Base-by-base conservation (phyloP, 2,329 filamentous ascomycete genomes). In the Albifimbria verrucaria region DNA sequence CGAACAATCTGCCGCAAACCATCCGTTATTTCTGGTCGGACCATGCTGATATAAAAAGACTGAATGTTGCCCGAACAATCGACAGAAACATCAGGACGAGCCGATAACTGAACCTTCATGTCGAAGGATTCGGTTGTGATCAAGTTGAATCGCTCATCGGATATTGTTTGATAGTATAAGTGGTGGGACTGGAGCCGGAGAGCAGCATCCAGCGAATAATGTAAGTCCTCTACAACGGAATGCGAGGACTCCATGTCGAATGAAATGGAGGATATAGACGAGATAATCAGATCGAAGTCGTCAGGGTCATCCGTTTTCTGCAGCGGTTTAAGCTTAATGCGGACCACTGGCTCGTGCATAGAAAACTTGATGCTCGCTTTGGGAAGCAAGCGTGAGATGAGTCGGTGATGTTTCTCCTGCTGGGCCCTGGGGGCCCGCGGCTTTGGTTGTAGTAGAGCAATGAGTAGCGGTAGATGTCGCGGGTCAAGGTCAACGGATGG, bases 171-270 rank as follows among this genome's bases (percentile, higher is more conserved):
- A 66, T 99, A 99, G 69, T 97, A 99, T 1, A 99, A 79, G 58
- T 91, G 84, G 66, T 97, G 92, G 1, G 90, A 89, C 57, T 93
- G 87, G 53, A 97, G 77, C 45, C 94, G 82, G 66, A 95, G 85
- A 3, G 89, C 88, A 1, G 92, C 91, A 15, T 86, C 85, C 1
- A 99, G 75, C 5, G 89, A 90, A 70, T 99, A 99, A 65, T 97
- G 89, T 3, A 92, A 75, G 28, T 95, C 89, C 53, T 89, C 89
- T 32, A 90, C 83, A 0, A 88, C 79, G 3, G 91, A 94, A 71
- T 99, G 94, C n/a, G 92, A 96, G 1, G 94, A 96, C 65, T 99
- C 94, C 47, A 96, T 81, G 63, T 99, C 94, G 21, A 97, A 75
- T 0, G 93, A 96, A 36, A 97, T 85, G 0, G 93, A 96, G 0